Evolutionary conservation across 2,329 filamentous ascomycete species (phyloP), one percentile per base, ranked within the genome.

Genomic region (Epichloe bromicola): DNA sequence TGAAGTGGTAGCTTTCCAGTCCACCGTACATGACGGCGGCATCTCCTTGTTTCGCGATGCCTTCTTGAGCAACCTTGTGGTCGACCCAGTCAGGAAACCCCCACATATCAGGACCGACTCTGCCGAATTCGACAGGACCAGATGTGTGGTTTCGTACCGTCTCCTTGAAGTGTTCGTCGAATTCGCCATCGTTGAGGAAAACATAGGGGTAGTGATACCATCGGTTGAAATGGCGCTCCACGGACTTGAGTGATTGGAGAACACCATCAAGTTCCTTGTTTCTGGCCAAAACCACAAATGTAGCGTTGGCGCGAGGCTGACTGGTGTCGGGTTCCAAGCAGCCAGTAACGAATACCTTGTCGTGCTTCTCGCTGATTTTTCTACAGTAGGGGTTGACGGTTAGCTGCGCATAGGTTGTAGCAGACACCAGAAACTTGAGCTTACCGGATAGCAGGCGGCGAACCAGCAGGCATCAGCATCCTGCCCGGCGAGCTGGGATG

Each of bases 171-270:
- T 83, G 87, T 63, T 88, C 81, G 69, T 97, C 90, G 78, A 98
- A 98, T 52, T 97, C 90, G 56, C 85, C 93, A 62, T 98, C 91
- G 70, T 98, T 98, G 59, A 98, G 74, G 68, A 98, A 97, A 59
- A 97, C 91, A 65, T 97, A 98, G 26, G 93, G 93, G 67, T 98
- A 98, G 69, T 97, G 82, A 67, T 89, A 98, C 90, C 91, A 98
- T 58, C 90, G 82, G 71, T 98, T 98, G 80, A 98, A 98, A 70
- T 98, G 93, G 60, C 93, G 81, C 73, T 98, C 93, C 59, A 98
- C 90, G 42, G 91, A 97, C 73, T 96, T 96, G 67, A 98, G 79
- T 10, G 93, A 97, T 68, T 97, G 88, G 57, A 98, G 81, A 39
- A 98, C 93, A 54, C 93, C 93, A 1, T 95, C 90, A 57, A 98